These are phyloP conservation scores for Penicillium italicum DNA, from an alignment of 2,329 filamentous ascomycete genomes.

Conservation along the genomic window DNA sequence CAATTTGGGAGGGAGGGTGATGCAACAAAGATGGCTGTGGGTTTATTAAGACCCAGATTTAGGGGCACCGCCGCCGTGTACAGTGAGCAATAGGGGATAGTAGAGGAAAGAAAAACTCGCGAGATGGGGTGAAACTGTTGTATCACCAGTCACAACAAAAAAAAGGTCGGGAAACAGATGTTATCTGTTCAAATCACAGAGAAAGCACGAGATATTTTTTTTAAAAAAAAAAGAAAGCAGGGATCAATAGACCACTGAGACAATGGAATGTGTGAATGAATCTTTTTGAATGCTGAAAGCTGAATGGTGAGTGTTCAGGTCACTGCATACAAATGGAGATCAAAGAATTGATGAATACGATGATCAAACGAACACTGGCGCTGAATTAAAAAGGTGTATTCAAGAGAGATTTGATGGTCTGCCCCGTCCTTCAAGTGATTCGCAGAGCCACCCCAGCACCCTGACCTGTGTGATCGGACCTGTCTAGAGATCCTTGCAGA, in stretches of 20 bases:
- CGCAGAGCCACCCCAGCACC: slow-evolving; percentile 16
- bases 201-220: slow-evolving; percentile 13
- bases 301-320: slow-evolving; percentile 25
- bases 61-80: slow-evolving; percentile 22
- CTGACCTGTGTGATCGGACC: slow-evolving; percentile 9
- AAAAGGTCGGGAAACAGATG: neutral
- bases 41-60: slow-evolving; percentile 30
- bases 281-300: slow-evolving; percentile 28
- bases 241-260: slow-evolving; percentile 25
- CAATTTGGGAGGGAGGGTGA: slow-evolving; percentile 28
- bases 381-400: slow-evolving; percentile 12
- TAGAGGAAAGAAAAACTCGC: slow-evolving; percentile 9
- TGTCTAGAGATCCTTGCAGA: neutral
- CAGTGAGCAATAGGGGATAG: slow-evolving; percentile 27
- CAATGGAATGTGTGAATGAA: slow-evolving; percentile 26
- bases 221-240: slow-evolving; percentile 8
- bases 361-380: slow-evolving; percentile 20
- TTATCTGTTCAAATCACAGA: neutral
- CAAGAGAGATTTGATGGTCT: slow-evolving; percentile 12
- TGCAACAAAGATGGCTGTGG: slow-evolving; percentile 26
- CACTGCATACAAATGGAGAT: slow-evolving; percentile 37
- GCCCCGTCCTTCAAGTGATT: slow-evolving; percentile 21
- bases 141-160: slow-evolving; percentile 2
- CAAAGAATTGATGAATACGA: slow-evolving; percentile 31
- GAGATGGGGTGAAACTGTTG: neutral